phyloP scores from a whole-genome alignment of 2,329 filamentous ascomycete species.

The Phaeosphaeria sp. region DNA sequence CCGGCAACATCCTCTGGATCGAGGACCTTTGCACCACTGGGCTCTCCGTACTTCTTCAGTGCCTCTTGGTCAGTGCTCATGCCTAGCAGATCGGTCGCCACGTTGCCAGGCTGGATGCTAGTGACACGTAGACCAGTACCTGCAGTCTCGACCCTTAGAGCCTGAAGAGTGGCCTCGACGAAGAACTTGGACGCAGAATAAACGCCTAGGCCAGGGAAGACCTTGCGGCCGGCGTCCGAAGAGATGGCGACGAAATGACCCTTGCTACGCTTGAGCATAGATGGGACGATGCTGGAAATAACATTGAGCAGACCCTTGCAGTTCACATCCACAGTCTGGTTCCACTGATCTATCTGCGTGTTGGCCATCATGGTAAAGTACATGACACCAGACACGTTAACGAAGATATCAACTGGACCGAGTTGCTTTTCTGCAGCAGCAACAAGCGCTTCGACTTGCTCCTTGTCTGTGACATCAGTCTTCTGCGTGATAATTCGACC shows the following conservation, averaged over 20 bases:
- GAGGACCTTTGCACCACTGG: conserved; percentile 76
- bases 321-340: conserved; percentile 83
- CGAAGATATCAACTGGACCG: conserved; percentile 78
- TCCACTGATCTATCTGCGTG: conserved; percentile 75
- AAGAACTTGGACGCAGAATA: conserved; percentile 88
- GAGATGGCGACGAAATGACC: conserved; percentile 83
- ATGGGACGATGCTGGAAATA: conserved; percentile 71
- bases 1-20: conserved; percentile 74
- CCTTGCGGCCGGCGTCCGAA: conserved; percentile 80
- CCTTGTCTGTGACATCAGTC: conserved; percentile 74
- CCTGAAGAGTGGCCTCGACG: conserved; percentile 80
- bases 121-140: conserved; percentile 76
- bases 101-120: conserved; percentile 78
- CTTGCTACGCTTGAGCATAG: conserved; percentile 71
- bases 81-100: conserved; percentile 72
- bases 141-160: conserved; percentile 75
- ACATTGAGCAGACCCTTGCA: conserved; percentile 82
- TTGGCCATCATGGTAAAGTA: conserved; percentile 90
- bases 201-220: conserved; percentile 80
- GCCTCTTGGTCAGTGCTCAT: conserved; percentile 81
- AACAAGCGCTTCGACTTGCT: conserved; percentile 72
- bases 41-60: conserved; percentile 78
- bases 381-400: conserved; percentile 84
- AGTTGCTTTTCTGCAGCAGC: conserved; percentile 65
- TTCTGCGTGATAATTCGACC: conserved; percentile 71